Base-by-base conservation (phyloP, 73 alveolate species). In the Paramecium caudatum region DNA sequence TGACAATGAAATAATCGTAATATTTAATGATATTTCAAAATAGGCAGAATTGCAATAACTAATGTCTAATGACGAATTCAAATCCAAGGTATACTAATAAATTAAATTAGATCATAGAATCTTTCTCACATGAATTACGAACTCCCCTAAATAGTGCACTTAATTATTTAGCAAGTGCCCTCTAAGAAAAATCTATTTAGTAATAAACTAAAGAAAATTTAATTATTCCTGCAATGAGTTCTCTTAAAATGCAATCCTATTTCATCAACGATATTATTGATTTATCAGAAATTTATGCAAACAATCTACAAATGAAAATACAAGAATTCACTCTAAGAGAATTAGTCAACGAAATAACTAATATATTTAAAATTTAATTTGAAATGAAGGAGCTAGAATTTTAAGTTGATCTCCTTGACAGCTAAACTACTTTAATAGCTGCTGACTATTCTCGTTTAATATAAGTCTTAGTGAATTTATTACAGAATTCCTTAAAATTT, bases 21-120 rank as follows among this genome's bases (percentile, higher is more conserved):
- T 49, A 30, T 32, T 65, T 65, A 65, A 10, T 30, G 83, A 65
- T 65, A 32, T 65, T 32, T 65, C 47, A 15, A 65, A 65, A 5
- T 34, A 65, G 34, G 17, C 27, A 8, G 50, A 65, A 63, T 65
- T 65, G 39, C 0, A 30, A 3, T 36, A 32, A 65, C 34, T 65
- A 36, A 33, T 16, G 12, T 33, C 34, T 1, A 41, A 74, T 27
- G 49, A 45, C 43, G 84, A 74, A 6, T 41, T 74, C 32, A 41
- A 74, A 39, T 74, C 88, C 1, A 74, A 74, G 30, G 50, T 68
- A 68, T 49, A 13, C 17, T 46, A 61, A 84, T 61, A 55, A 17
- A 49, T 16, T 23, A 23, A 23, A 27, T 6, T 12, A 55, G 80
- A 55, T 55, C 3, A 23, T 55, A 23, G 80, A 23, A 23, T 55